Evolutionary conservation across 164 flowering plant genomes (phyloP).

Genomic region (Litsea cubeba): DNA sequence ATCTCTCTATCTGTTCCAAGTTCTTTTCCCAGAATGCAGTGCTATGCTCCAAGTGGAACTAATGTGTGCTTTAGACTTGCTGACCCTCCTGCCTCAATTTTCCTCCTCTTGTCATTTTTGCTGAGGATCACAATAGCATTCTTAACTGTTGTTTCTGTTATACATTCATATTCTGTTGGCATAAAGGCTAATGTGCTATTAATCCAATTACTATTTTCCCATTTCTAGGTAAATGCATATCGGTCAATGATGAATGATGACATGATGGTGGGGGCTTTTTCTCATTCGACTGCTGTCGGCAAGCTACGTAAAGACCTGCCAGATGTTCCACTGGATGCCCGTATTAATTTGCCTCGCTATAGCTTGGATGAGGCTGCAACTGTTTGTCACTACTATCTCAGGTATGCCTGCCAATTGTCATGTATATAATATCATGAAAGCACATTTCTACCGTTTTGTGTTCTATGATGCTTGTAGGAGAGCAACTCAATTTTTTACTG

Average conservation of each 20-base stretch:
- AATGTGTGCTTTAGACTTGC: too few relatives aligned
- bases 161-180: not conserved
- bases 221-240: constrained; percentile 77
- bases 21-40: too few relatives aligned
- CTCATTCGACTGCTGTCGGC: constrained; percentile 99
- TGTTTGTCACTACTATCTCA: constrained; percentile 81
- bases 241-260: constrained; percentile 83
- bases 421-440: not conserved
- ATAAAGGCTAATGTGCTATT: not conserved
- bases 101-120: not conserved
- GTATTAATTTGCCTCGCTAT: constrained; percentile 70
- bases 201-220: not conserved
- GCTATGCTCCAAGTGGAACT: too few relatives aligned
- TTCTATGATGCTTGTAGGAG: not conserved
- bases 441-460: not conserved
- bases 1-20: too few relatives aligned
- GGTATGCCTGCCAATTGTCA: constrained; percentile 37
- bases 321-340: constrained; percentile 81
- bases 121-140: not conserved
- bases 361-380: constrained; percentile 80
- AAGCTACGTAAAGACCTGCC: constrained; percentile 85
- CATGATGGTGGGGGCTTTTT: constrained; percentile 98
- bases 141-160: not conserved
- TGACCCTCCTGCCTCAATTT: not conserved
- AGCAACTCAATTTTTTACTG: not conserved